phyloP scores from a whole-genome alignment of 2,329 filamentous ascomycete genomes.

The Fusarium sp. region DNA sequence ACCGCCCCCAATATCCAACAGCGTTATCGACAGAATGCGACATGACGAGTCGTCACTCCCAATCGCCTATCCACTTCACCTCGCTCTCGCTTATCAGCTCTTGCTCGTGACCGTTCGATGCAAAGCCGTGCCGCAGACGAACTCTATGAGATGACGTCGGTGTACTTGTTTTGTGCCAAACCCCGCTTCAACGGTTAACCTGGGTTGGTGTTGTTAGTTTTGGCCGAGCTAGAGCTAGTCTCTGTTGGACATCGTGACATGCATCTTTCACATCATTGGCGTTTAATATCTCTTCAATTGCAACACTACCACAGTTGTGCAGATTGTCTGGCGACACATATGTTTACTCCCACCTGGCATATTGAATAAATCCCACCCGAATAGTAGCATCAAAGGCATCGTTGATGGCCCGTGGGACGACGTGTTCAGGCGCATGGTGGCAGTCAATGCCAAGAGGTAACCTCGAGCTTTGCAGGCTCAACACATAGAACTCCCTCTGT shows the following conservation, averaged over 20 bases:
- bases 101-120: not conserved
- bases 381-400: too few relatives aligned
- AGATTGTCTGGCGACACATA: too few relatives aligned
- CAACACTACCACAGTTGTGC: too few relatives aligned
- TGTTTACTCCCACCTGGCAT: too few relatives aligned
- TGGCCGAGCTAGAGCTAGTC: conserved; percentile 17
- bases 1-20: not conserved
- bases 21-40: not conserved
- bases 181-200: conserved; percentile 5
- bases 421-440: too few relatives aligned
- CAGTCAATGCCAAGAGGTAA: too few relatives aligned
- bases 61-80: not conserved
- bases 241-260: conserved; percentile 8
- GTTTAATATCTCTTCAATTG: not conserved
- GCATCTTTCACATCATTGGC: conserved; percentile 6
- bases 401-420: too few relatives aligned
- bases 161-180: not conserved
- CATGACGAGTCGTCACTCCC: not conserved
- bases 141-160: conserved; percentile 6
- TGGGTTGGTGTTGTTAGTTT: not conserved
- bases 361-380: too few relatives aligned
- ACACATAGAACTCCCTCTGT: too few relatives aligned
- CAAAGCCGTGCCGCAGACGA: not conserved
- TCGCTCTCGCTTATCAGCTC: not conserved
- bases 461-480: too few relatives aligned